Evolutionary conservation across 2,329 filamentous ascomycete genomes (phyloP), one percentile per base, ranked within the genome.

Genomic region (Sporothrix brunneoviolacea): DNA sequence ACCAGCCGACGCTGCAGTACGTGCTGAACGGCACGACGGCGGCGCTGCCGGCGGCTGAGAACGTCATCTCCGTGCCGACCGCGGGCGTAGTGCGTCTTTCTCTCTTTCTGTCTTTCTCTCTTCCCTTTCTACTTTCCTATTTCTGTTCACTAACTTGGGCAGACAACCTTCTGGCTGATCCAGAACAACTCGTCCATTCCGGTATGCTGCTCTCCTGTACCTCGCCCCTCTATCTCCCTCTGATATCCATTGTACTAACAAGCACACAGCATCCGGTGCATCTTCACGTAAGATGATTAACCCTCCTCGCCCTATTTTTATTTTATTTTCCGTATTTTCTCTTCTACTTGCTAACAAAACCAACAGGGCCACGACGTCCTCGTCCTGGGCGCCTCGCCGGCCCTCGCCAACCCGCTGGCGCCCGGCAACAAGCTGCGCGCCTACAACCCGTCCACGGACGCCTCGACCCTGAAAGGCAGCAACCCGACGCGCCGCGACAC

Each of bases 401-500:
- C 55, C 4, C 13, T 51, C 2, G 49, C 59, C 7, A 55, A 60
- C 53, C 57, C 52, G 2, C 32, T 54, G 1, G 48, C 55, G 4
- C 38, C 35, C 1, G 48, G 51, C 4, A 54, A 58, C 28, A 50
- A 42, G 3, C 50, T 57, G 22, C 57, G 52, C 42, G 15, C 55
- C 16, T 67, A 62, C 58, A 51, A 60, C 56, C 55, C 61, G 19
- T 48, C 50, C 36, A 56, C 59, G 3, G 64, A 66, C 55, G 64
- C 60, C 16, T 57, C 52, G 30, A 54, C 36, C 8, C 64, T 68
- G 9, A 67, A 62, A 32, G 64, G 59, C 8, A 51, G 59, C 46
- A 77, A 75, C 52, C 73, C 74, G 2, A 64, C 69, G 0, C 65
- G 74, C 1, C 65, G 75, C n/a, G 75, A 78, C 59, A 71, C 69